Evolutionary conservation across 208 protist genomes (phyloP).

Genomic region (Leishmania mexicana): DNA sequence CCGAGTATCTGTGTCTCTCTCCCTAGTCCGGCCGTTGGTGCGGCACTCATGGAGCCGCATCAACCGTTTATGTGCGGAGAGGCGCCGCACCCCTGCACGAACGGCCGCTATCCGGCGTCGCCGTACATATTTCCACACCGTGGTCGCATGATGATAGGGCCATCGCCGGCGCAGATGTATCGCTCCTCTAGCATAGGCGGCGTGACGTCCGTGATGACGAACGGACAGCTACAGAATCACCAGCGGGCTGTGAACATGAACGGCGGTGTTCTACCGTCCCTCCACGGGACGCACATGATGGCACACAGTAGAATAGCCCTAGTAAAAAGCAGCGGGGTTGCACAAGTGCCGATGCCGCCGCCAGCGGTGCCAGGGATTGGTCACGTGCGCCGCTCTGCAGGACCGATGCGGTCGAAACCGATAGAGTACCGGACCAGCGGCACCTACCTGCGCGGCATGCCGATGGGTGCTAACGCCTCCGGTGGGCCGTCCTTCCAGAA

Average conservation of each 20-base stretch:
- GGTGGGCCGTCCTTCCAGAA: constrained; percentile 7
- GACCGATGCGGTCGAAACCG: constrained; percentile 8
- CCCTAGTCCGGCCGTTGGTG: not conserved
- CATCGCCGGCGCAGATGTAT: constrained; percentile 16
- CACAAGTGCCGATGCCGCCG: constrained; percentile 17
- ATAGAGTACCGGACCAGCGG: constrained; percentile 5
- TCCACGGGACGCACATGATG: constrained; percentile 28
- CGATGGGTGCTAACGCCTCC: not conserved
- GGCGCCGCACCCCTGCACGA: constrained; percentile 13
- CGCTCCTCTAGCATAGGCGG: constrained; percentile 10
- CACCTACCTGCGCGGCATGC: constrained; percentile 10
- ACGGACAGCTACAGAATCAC: not conserved
- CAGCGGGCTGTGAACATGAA: constrained; percentile 2
- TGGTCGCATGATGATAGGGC: constrained; percentile 14
- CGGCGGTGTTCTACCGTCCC: constrained; percentile 17
- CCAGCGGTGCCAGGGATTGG: constrained; percentile 2
- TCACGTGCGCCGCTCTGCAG: constrained; percentile 21
- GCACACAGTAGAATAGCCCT: constrained; percentile 11
- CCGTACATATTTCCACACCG: constrained; percentile 20
- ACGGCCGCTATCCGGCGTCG: constrained; percentile 16
- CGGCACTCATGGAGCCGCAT: constrained; percentile 18
- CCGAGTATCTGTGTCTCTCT: not conserved
- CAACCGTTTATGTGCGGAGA: constrained; percentile 29
- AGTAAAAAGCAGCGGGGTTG: constrained; percentile 3
- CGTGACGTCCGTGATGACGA: not conserved